Evolutionary conservation across 768 basidiomycete species (phyloP), one percentile per base, ranked within the genome.

Genomic region (Dentipellis fragilis): DNA sequence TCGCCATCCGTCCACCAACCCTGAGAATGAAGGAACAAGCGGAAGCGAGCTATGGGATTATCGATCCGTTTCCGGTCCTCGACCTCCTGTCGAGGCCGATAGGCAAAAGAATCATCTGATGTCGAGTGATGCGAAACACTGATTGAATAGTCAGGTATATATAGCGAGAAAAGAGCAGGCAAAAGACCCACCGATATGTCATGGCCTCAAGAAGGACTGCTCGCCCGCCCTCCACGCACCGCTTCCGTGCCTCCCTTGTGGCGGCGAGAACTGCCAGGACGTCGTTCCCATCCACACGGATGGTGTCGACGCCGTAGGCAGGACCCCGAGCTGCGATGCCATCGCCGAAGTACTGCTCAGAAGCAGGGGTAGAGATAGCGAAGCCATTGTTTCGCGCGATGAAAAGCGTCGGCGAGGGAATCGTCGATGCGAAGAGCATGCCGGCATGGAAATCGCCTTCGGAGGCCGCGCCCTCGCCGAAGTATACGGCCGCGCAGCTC

Each of bases 361-460:
- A 76, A 12, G 86, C 81, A 0, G 93, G 93, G 3, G 93, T 96
- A 49, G 90, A 93, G 66, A 97, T 97, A 34, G 93, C 93, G 63
- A 96, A 96, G 3, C 93, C 92, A 63, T 95, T 95, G 62, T 88
- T 87, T 36, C 87, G 80, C 11, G 80, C 85, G 56, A 90, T 78
- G 69, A 80, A 92, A 16, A 90, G 67, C 3, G 83, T 82, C 2
- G 88, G 88, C 1, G 83, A 80, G 0, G 87, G 81, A 23, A 92
- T 74, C 0, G 85, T 87, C 2, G 87, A 89, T 22, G 85, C 85
- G 49, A 90, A 76, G 54, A 88, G 78, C 65, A 93, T 74, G 23
- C 92, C 94, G 0, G 93, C 94, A 65, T 97, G 93, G 67, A 95
- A 95, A 68, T 96, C 93, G 56, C 93, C 93, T 71, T 95, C 93